Conservation (phyloP, 1,284 basidiomycete genomes). For the Ustilago bromivora region DNA sequence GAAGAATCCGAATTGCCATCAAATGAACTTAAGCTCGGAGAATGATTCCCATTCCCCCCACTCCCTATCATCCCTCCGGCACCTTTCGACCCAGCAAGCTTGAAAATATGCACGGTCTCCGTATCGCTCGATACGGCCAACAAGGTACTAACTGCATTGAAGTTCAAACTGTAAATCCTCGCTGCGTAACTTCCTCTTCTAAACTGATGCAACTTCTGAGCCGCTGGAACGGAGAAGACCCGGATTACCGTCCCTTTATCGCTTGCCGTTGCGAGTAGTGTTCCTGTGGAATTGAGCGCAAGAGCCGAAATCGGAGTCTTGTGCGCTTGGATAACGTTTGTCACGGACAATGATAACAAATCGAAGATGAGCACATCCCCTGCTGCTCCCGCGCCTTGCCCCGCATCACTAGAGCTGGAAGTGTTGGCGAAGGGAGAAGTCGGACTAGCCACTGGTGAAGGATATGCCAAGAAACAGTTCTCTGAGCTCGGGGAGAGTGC, state of each 20-base stretch:
- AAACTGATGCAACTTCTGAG: slow-evolving; percentile 95
- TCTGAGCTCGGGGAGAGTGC: slow-evolving; percentile 96
- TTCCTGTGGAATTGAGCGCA: slow-evolving; percentile 86
- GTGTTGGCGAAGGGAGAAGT: slow-evolving; percentile 72
- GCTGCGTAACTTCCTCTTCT: slow-evolving; percentile 87
- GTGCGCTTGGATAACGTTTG: slow-evolving; percentile 97
- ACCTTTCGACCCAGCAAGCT: slow-evolving; percentile 73
- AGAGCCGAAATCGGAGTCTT: slow-evolving; percentile 91
- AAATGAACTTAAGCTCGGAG: slow-evolving; percentile 20
- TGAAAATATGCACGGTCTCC: slow-evolving; percentile 97
- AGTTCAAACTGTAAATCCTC: slow-evolving; percentile 89
- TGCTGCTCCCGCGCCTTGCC: background rate
- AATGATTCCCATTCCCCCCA: slow-evolving; percentile 7
- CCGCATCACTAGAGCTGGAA: slow-evolving; percentile 30
- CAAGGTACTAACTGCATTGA: slow-evolving; percentile 85
- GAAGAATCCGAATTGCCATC: slow-evolving; percentile 26
- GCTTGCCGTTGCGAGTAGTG: slow-evolving; percentile 90
- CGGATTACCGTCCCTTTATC: slow-evolving; percentile 98
- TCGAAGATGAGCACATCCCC: slow-evolving; percentile 76
- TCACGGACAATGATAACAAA: slow-evolving; percentile 87
- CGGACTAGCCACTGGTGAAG: slow-evolving; percentile 89
- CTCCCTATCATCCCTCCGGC: background rate
- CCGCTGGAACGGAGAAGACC: slow-evolving; percentile 89
- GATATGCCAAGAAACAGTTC: slow-evolving; percentile 93
- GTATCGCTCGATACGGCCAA: slow-evolving; percentile 91